A percentile compares a stretch with the other conserved stretches of the same genome.
These are phyloP conservation scores for Amaranthus hypochondriacus DNA, from an alignment of 148 eudicot genomes.

Conservation along the genomic window DNA sequence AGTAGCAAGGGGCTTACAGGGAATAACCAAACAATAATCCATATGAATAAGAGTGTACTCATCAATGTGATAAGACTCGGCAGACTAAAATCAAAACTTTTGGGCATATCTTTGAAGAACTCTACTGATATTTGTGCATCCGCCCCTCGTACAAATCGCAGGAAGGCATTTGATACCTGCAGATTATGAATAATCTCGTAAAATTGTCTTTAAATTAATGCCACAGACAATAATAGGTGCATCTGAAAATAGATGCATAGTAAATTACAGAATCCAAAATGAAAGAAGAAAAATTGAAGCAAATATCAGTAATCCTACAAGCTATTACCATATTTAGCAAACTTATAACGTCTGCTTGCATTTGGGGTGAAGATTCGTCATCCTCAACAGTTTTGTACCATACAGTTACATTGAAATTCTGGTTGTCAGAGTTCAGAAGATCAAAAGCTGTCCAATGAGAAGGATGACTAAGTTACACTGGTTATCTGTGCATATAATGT, in stretches of 20 bases:
- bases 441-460: slow-evolving; percentile 58
- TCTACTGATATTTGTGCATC: slow-evolving; percentile 46
- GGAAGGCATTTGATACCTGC: slow-evolving; percentile 78
- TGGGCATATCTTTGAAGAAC: slow-evolving; percentile 91
- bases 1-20: slow-evolving; percentile 50
- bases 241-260: too few relatives aligned
- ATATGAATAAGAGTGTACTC: slow-evolving; percentile 66
- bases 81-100: slow-evolving; percentile 36
- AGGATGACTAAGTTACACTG: background rate
- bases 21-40: slow-evolving; percentile 59
- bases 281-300: too few relatives aligned
- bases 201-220: background rate
- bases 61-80: slow-evolving; percentile 52
- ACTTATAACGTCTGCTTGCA: slow-evolving; percentile 48
- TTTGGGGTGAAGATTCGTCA: slow-evolving; percentile 36
- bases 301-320: background rate
- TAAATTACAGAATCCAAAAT: too few relatives aligned
- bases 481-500: too few relatives aligned
- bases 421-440: slow-evolving; percentile 50
- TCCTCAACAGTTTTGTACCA: slow-evolving; percentile 46
- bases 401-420: slow-evolving; percentile 52
- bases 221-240: too few relatives aligned
- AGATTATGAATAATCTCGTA: background rate
- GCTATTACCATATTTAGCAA: slow-evolving; percentile 71
- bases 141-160: slow-evolving; percentile 42